phyloP scores from a whole-genome alignment of 2,329 filamentous ascomycete genomes.

The Dothistroma pini region DNA sequence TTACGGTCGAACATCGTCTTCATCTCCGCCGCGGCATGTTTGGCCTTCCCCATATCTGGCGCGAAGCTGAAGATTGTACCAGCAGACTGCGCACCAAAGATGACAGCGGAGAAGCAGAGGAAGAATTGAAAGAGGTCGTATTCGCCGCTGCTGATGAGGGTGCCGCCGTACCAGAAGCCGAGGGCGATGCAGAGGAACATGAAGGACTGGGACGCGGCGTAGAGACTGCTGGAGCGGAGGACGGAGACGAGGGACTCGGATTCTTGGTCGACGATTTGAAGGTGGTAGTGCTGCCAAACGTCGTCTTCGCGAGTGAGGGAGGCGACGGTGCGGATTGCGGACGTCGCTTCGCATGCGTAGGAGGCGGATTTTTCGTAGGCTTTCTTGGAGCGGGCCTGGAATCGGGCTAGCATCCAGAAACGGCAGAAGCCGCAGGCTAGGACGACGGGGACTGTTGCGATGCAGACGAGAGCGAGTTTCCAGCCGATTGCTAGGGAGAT shows the following conservation, averaged over 20 bases:
- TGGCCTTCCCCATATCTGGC: constrained; percentile 90
- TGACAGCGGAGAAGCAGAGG: constrained; percentile 79
- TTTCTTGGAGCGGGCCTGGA: constrained; percentile 72
- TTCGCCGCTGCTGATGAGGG: constrained; percentile 65
- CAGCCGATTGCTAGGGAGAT: constrained; percentile 74
- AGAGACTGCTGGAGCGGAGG: constrained; percentile 71
- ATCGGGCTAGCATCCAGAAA: constrained; percentile 78
- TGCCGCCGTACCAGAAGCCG: constrained; percentile 90
- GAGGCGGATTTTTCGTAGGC: constrained; percentile 78
- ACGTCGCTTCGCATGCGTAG: constrained; percentile 90
- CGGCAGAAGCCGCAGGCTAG: constrained; percentile 80
- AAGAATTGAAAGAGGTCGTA: constrained; percentile 87
- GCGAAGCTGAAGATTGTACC: constrained; percentile 86
- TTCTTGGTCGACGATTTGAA: constrained; percentile 63
- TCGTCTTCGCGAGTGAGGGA: constrained; percentile 83
- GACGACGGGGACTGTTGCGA: constrained; percentile 71
- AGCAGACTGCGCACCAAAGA: constrained; percentile 89
- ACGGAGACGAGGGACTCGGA: constrained; percentile 68
- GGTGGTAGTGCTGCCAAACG: constrained; percentile 68
- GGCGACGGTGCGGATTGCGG: constrained; percentile 88
- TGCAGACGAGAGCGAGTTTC: constrained; percentile 83
- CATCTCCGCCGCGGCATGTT: constrained; percentile 74
- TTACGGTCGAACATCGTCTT: constrained; percentile 80
- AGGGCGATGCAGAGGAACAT: constrained; percentile 81
- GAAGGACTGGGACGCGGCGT: constrained; percentile 78